A percentile compares a stretch with the other conserved stretches of the same genome.
phyloP scores from a whole-genome alignment of 768 basidiomycete genomes.

The Pulveroboletus sp. region DNA sequence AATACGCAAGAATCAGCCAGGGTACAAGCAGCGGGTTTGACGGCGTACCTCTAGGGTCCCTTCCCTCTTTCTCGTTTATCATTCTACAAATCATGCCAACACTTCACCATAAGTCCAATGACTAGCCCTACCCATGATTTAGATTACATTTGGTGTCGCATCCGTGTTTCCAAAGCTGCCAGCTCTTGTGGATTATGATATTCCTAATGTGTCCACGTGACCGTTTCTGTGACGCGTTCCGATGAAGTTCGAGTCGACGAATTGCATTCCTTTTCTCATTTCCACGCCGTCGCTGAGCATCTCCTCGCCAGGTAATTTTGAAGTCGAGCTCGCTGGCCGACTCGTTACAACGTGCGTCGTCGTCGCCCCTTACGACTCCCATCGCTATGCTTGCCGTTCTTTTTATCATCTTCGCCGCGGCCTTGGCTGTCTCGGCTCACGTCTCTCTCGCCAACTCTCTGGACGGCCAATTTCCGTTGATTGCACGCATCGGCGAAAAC shows the following conservation, averaged over 20 bases:
- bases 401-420: slow-evolving; percentile 46
- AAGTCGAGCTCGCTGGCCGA: slow-evolving; percentile 58
- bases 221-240: slow-evolving; percentile 14
- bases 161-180: slow-evolving; percentile 7
- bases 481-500: slow-evolving; percentile 62
- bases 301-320: slow-evolving; percentile 9
- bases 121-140: slow-evolving; percentile 11
- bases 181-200: slow-evolving; percentile 6
- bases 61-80: not conserved
- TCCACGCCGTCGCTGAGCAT: not conserved
- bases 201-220: slow-evolving; percentile 27
- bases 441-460: slow-evolving; percentile 57
- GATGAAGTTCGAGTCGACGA: slow-evolving; percentile 7
- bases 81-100: not conserved
- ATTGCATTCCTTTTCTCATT: slow-evolving; percentile 12
- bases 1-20: slow-evolving; percentile 72
- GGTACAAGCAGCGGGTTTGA: slow-evolving; percentile 76
- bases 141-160: slow-evolving; percentile 20
- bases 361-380: slow-evolving; percentile 45
- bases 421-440: slow-evolving; percentile 39
- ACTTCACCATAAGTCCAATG: slow-evolving; percentile 2
- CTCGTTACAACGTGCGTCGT: slow-evolving; percentile 38
- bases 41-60: slow-evolving; percentile 44
- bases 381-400: slow-evolving; percentile 63
- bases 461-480: slow-evolving; percentile 67